Percentiles rank a stretch among this genome's conserved stretches.
Conservation (phyloP, 768 basidiomycete genomes). For the Kwoniella bestiolae region DNA sequence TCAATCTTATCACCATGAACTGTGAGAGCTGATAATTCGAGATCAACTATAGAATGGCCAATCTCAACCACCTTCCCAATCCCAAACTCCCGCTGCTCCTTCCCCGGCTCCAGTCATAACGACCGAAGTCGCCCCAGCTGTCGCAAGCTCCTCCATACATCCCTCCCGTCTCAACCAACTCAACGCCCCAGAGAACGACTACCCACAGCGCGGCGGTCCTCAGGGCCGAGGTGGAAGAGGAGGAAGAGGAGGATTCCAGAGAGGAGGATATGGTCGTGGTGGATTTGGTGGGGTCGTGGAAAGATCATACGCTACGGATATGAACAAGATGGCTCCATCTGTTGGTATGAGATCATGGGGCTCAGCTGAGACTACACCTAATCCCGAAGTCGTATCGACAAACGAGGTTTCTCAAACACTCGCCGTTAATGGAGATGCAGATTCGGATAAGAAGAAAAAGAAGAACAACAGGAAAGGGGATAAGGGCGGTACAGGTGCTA, state of each 20-base stretch:
- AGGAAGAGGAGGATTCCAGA: constrained; percentile 53
- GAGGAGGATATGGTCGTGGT: constrained; percentile 57
- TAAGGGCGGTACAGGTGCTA: constrained; percentile 54
- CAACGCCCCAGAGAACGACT: constrained; percentile 28
- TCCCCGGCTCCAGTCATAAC: constrained; percentile 23
- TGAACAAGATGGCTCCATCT: constrained; percentile 32
- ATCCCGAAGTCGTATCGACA: constrained; percentile 11
- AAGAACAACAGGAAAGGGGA: constrained; percentile 55
- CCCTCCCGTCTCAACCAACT: constrained; percentile 56
- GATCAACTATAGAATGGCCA: constrained; percentile 5
- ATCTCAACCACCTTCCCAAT: not conserved
- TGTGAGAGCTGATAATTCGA: too few species aligned
- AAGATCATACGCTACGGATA: constrained; percentile 28
- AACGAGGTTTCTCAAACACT: constrained; percentile 3
- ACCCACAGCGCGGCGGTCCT: constrained; percentile 40
- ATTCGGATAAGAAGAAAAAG: constrained; percentile 38
- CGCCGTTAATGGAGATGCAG: not conserved
- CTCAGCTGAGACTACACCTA: constrained; percentile 20
- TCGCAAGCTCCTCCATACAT: constrained; percentile 63
- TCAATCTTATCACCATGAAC: too few species aligned
- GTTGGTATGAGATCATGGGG: constrained; percentile 51
- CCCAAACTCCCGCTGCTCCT: constrained; percentile 12
- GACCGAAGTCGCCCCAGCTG: constrained; percentile 40
- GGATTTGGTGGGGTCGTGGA: constrained; percentile 54
- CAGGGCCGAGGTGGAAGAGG: constrained; percentile 37